Evolutionary conservation across 75 land plant genomes (phyloP).

Genomic region (Sequoiadendron giganteum): DNA sequence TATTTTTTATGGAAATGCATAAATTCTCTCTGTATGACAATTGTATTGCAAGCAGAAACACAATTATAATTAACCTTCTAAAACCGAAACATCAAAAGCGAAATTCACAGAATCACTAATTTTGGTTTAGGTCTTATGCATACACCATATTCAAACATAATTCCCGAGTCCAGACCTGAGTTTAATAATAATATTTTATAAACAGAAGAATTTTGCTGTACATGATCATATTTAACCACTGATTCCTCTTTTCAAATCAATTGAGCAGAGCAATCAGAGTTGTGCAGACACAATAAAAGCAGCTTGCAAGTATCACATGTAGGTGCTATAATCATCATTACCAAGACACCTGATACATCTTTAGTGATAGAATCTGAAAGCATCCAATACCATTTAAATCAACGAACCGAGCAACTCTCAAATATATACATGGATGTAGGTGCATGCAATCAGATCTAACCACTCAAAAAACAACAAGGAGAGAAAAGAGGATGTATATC

Average conservation of each 20-base stretch:
- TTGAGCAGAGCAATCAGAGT: background rate
- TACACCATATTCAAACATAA: too few species aligned
- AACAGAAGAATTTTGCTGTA: background rate
- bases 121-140: too few species aligned
- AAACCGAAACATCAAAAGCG: background rate
- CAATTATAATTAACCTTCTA: background rate
- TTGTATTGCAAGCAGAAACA: background rate
- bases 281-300: background rate
- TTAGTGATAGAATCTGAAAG: background rate
- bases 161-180: background rate
- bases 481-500: conserved; percentile 76
- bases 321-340: background rate
- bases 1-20: background rate
- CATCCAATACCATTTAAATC: background rate
- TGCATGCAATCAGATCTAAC: background rate
- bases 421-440: background rate
- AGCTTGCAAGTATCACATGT: background rate
- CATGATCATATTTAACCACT: background rate
- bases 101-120: background rate
- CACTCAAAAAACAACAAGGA: conserved; percentile 79
- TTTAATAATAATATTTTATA: background rate
- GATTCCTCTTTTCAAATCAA: background rate
- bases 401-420: background rate
- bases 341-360: background rate
- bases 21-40: background rate